These are phyloP conservation scores for Elongisporangium undulatum DNA, from an alignment of 352 stramenopile genomes.

Conservation along the genomic window DNA sequence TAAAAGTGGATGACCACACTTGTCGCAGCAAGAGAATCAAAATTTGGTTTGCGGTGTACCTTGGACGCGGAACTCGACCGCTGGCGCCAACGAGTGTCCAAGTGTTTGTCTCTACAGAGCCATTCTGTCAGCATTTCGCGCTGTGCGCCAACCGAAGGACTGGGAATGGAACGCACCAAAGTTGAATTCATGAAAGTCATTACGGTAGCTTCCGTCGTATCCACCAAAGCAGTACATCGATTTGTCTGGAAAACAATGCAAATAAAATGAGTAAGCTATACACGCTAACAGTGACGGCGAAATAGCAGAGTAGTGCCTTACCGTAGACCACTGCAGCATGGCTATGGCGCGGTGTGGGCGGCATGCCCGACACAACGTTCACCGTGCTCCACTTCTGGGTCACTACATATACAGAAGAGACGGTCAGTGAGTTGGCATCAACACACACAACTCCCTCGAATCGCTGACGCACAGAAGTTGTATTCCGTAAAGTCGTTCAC, in stretches of 20 bases:
- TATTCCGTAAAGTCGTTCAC: conserved; percentile 96
- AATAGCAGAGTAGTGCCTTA: conserved; percentile 11
- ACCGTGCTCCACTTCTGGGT: conserved; percentile 81
- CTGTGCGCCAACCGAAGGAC: background rate
- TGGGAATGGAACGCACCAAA: conserved; percentile 40
- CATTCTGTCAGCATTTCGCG: conserved; percentile 3
- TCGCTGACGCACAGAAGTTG: conserved; percentile 82
- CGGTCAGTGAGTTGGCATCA: conserved; percentile 3
- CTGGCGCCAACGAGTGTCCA: conserved; percentile 87
- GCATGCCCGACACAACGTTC: conserved; percentile 66
- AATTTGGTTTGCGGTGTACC: conserved; percentile 26
- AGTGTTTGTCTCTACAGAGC: conserved; percentile 44
- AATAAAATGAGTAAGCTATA: background rate
- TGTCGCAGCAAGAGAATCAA: background rate
- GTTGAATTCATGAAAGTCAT: conserved; percentile 97
- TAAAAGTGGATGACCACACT: background rate
- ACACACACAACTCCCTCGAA: background rate
- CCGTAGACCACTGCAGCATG: conserved; percentile 92
- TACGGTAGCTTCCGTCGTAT: conserved; percentile 94
- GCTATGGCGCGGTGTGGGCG: conserved; percentile 93
- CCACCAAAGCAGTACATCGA: conserved; percentile 91
- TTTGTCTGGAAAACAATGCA: conserved; percentile 34
- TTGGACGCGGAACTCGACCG: conserved; percentile 59
- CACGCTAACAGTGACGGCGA: too few species aligned
- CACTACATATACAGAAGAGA: conserved; percentile 24